phyloP scores from a whole-genome alignment of 805 yeast genomes.

The Suhomyces kilbournensis region DNA sequence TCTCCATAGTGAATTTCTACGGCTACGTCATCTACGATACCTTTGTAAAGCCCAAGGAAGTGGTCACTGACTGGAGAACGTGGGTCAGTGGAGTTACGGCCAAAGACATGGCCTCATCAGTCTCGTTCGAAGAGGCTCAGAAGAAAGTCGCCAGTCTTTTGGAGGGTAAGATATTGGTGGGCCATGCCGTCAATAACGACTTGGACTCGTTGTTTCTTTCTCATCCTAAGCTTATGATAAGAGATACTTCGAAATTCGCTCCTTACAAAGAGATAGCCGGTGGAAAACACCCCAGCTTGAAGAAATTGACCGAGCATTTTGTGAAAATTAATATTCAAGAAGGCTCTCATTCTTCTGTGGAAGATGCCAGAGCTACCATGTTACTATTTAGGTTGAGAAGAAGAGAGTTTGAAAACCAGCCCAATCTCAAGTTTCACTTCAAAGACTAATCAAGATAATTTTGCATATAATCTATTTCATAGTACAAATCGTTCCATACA shows the following conservation, averaged over 20 bases:
- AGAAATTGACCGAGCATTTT: conserved; percentile 57
- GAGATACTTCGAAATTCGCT: conserved; percentile 71
- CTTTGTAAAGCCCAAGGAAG: conserved; percentile 71
- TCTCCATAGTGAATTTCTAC: conserved; percentile 79
- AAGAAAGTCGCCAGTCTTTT: conserved; percentile 50
- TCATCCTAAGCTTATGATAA: conserved; percentile 59
- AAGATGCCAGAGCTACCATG: conserved; percentile 90
- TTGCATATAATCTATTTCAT: background rate
- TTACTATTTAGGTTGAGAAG: conserved; percentile 62
- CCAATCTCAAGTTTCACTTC: conserved; percentile 1
- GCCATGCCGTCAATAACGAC: conserved; percentile 85
- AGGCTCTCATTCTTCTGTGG: conserved; percentile 81
- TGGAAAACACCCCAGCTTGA: conserved; percentile 73
- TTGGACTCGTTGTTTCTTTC: conserved; percentile 61
- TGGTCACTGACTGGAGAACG: conserved; percentile 88
- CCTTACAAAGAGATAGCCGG: conserved; percentile 57
- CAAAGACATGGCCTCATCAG: conserved; percentile 62
- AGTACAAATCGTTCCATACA: background rate
- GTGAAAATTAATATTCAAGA: conserved; percentile 62
- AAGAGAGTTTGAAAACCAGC: conserved; percentile 52
- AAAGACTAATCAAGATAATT: background rate
- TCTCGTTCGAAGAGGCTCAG: conserved; percentile 67
- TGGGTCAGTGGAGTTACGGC: conserved; percentile 88
- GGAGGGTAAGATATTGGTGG: conserved; percentile 61
- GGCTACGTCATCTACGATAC: conserved; percentile 71